Conservation (phyloP, 495 filamentous ascomycete genomes). For the Penicillium bovifimosum region DNA sequence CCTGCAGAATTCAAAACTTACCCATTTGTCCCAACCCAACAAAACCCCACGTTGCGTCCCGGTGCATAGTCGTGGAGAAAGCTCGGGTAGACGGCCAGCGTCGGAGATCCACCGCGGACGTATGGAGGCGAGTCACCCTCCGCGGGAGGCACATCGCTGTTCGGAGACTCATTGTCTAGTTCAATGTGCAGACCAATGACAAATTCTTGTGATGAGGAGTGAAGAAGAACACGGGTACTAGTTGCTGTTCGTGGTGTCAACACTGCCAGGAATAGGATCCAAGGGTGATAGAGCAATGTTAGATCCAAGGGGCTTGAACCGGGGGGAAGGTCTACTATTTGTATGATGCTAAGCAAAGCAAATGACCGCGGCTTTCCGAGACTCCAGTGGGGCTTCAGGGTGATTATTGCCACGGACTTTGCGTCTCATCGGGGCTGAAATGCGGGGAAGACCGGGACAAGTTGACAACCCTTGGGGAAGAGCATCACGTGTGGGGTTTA, state of each 20-base stretch:
- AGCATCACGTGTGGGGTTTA: slow-evolving; percentile 7
- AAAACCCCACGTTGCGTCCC: slow-evolving; percentile 70
- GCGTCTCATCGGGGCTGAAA: background rate
- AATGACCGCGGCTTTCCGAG: slow-evolving; percentile 20
- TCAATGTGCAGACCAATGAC: too few relatives aligned
- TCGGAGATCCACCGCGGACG: slow-evolving; percentile 11
- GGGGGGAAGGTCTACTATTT: slow-evolving; percentile 1
- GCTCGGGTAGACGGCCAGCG: slow-evolving; percentile 27
- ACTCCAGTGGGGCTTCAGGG: too few relatives aligned
- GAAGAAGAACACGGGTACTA: background rate
- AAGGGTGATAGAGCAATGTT: background rate
- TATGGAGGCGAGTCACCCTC: slow-evolving; percentile 14
- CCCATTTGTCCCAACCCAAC: slow-evolving; percentile 86
- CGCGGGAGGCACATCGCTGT: slow-evolving; percentile 13
- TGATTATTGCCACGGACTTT: too few relatives aligned
- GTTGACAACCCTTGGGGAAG: slow-evolving; percentile 10
- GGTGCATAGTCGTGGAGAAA: slow-evolving; percentile 51
- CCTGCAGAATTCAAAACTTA: slow-evolving; percentile 34
- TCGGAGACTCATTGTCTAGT: slow-evolving; percentile 18
- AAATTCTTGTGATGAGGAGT: too few relatives aligned
- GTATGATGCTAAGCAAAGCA: background rate
- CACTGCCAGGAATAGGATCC: background rate
- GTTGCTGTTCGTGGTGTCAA: background rate
- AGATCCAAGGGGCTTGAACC: background rate
- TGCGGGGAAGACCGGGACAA: slow-evolving; percentile 10